phyloP scores from a whole-genome alignment of 1,284 basidiomycete species.

The Ceratobasidium papillatum region DNA sequence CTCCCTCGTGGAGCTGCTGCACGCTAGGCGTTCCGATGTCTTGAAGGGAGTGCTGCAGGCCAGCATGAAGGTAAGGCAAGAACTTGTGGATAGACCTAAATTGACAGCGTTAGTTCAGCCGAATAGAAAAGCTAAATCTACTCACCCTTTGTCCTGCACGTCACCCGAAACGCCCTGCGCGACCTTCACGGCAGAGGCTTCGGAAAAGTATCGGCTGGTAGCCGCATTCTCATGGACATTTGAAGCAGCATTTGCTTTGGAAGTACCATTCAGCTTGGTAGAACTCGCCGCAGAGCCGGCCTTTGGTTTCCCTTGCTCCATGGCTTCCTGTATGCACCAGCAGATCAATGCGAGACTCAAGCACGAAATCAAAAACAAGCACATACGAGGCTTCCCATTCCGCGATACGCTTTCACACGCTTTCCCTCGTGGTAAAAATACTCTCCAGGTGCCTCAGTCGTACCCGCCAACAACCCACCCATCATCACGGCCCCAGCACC shows the following conservation, averaged over 20 bases:
- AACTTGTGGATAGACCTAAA: slow-evolving; percentile 52
- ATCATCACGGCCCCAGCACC: slow-evolving; percentile 99
- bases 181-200: slow-evolving; percentile 93
- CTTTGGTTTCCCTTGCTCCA: slow-evolving; percentile 81
- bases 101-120: neutral
- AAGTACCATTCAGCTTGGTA: slow-evolving; percentile 54
- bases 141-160: slow-evolving; percentile 93
- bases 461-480: slow-evolving; percentile 96
- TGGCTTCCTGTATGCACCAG: slow-evolving; percentile 69
- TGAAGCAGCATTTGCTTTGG: slow-evolving; percentile 58
- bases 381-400: slow-evolving; percentile 87
- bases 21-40: slow-evolving; percentile 87
- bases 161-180: slow-evolving; percentile 97
- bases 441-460: slow-evolving; percentile 96
- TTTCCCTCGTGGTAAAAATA: slow-evolving; percentile 99
- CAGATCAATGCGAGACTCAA: neutral
- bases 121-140: slow-evolving; percentile 67
- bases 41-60: slow-evolving; percentile 95
- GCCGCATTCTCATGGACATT: slow-evolving; percentile 87
- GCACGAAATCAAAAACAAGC: neutral
- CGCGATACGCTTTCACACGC: slow-evolving; percentile 97
- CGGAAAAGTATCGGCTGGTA: slow-evolving; percentile 96
- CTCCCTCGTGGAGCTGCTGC: slow-evolving; percentile 67
- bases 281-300: slow-evolving; percentile 52
- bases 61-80: slow-evolving; percentile 85